phyloP scores from a whole-genome alignment of 345 rosid species.

The Citrus unshiu region DNA sequence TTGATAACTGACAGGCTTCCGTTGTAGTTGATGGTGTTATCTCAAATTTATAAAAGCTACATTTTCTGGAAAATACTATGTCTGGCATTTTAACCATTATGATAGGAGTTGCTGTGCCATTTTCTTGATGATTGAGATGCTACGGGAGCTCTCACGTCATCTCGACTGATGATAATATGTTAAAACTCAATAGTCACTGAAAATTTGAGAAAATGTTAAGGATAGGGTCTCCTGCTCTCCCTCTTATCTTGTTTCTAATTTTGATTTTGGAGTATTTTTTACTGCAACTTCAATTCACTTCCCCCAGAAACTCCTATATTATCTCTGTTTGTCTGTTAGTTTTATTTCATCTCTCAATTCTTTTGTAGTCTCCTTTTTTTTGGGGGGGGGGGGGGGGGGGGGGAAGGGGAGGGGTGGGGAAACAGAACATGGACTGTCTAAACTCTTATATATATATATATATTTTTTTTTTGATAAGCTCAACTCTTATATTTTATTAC shows the following conservation, averaged over 20 bases:
- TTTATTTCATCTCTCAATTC: background rate
- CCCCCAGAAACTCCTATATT: background rate
- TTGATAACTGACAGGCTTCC: background rate
- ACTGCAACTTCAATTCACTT: background rate
- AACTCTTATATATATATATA: background rate
- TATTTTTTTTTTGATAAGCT: too few species aligned
- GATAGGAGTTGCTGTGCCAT: background rate
- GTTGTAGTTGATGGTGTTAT: background rate
- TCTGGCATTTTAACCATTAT: background rate
- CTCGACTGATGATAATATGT: background rate
- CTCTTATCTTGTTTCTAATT: background rate
- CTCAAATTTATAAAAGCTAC: background rate
- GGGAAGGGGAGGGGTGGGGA: too few species aligned
- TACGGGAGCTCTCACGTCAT: background rate
- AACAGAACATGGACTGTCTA: background rate
- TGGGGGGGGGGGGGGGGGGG: too few species aligned
- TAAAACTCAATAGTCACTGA: background rate
- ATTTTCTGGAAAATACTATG: background rate
- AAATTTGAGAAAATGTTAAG: background rate
- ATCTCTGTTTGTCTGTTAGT: background rate
- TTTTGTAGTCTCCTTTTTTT: background rate
- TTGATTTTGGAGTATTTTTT: background rate
- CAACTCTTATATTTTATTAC: slow-evolving; percentile 5
- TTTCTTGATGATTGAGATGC: background rate
- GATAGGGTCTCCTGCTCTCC: background rate